A percentile compares a stretch with the other conserved stretches of the same genome.
Conservation (phyloP, 805 yeast species). For the Wickerhamia fluorescens region DNA sequence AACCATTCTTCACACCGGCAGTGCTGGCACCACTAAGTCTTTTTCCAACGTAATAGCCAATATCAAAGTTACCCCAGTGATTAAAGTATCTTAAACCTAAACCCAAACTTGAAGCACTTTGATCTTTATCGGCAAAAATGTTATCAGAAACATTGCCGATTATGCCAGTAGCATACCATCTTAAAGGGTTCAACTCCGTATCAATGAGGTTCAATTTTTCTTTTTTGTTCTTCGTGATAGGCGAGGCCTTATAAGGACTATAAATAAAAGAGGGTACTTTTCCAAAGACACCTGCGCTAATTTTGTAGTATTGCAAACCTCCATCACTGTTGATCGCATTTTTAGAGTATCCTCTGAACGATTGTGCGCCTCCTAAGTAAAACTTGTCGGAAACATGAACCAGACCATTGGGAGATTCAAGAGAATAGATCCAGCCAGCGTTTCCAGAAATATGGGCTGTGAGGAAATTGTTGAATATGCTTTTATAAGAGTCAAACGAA, state of each 20-base stretch:
- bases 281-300: slow-evolving; percentile 53
- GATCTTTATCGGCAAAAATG: slow-evolving; percentile 14
- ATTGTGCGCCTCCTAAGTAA: slow-evolving; percentile 73
- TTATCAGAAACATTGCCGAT: slow-evolving; percentile 52
- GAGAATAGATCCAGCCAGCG: slow-evolving; percentile 50
- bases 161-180: slow-evolving; percentile 55
- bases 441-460: slow-evolving; percentile 45
- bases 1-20: slow-evolving; percentile 30
- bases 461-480: slow-evolving; percentile 37
- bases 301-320: slow-evolving; percentile 54
- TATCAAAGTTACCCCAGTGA: slow-evolving; percentile 34
- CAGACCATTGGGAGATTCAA: slow-evolving; percentile 13
- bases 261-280: slow-evolving; percentile 45
- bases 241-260: slow-evolving; percentile 9
- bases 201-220: too few species aligned
- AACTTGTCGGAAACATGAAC: slow-evolving; percentile 74
- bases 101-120: slow-evolving; percentile 23
- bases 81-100: slow-evolving; percentile 32
- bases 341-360: slow-evolving; percentile 60
- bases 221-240: slow-evolving; percentile 3
- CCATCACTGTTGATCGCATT: slow-evolving; percentile 72
- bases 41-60: slow-evolving; percentile 30
- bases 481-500: slow-evolving; percentile 25
- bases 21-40: slow-evolving; percentile 12
- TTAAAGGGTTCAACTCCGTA: slow-evolving; percentile 30